Base-by-base conservation (phyloP, 306 rosid species). In the Prunus mira region DNA sequence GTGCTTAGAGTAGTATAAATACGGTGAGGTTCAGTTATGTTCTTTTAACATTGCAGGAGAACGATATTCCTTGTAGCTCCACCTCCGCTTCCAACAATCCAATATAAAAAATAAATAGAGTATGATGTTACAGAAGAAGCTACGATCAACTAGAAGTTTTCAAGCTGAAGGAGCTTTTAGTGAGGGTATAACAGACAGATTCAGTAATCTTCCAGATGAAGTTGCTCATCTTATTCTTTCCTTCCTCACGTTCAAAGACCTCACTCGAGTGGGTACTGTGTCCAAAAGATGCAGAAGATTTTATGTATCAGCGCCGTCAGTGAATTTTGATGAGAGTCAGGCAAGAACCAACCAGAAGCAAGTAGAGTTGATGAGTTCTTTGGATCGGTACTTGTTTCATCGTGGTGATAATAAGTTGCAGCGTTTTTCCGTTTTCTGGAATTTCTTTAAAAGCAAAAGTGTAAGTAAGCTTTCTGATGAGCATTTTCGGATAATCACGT, bases 151-250 rank as follows among this genome's bases (percentile, higher is more conserved):
- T 55, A 19, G 4, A 13, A 55, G 13, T 55, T 9, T 9, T 55
- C 60, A 55, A 9, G 25, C 60, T 55, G 22, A 55, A 1, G 13
- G 25, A 55, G 24, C 20, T 55, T n/a, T 9, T 2, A n/a, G 60
- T 55, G 60, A 55, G 25, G 60, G 12, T 19, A 19, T 55, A 8
- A 55, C 34, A 17, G 75, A 71, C 64, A 52, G 51, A 32, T 71
- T 71, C 25, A 74, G 52, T 28, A 18, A 45, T 47, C 34, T 61
- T 49, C 70, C 70, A 2, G 69, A 60, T 18, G 18, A 61, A 45
- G 47, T 74, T 45, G 58, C 60, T 62, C 60, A 61, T 28, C 41
- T 61, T 18, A 30, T 74, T 74, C 52, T 74, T 12, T 61, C 78
- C 58, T 74, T 61, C 22, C 69, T 74, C 41, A 4, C 14, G 1